phyloP scores from a whole-genome alignment of 2,329 filamentous ascomycete species.

The Aaosphaeria pasadenensis region DNA sequence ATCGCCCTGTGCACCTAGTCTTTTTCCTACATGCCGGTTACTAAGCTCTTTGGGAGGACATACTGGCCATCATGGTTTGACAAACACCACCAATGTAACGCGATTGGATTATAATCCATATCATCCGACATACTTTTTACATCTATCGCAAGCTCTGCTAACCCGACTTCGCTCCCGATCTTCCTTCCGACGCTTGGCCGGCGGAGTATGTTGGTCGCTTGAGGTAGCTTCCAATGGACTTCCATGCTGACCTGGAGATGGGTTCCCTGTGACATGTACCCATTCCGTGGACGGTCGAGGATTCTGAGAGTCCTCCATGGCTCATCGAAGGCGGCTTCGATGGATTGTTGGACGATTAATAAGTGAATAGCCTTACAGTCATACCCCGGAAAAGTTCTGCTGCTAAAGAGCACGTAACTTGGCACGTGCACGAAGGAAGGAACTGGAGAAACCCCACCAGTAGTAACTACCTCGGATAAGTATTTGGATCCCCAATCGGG shows the following conservation, averaged over 20 bases:
- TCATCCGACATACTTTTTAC: constrained; percentile 41
- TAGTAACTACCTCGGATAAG: no score
- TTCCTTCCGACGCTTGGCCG: constrained; percentile 32
- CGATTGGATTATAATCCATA: constrained; percentile 1
- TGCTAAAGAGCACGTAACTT: no score
- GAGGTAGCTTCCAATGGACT: constrained; percentile 12
- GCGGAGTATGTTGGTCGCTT: constrained; percentile 18
- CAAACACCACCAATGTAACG: not conserved
- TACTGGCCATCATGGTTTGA: no score
- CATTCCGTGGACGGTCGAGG: constrained; percentile 5
- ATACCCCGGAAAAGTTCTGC: no score
- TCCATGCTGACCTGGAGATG: constrained; percentile 1
- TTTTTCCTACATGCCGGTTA: constrained; percentile 30
- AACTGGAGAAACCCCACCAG: no score
- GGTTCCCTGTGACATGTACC: constrained; percentile 14
- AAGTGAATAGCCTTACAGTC: no score
- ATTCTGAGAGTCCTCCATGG: not conserved
- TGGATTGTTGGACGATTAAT: no score
- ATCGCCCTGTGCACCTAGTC: constrained; percentile 35
- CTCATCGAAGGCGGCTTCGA: no score
- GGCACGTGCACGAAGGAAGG: no score
- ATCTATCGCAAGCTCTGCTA: constrained; percentile 48
- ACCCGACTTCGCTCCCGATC: constrained; percentile 41
- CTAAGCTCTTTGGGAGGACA: not conserved
- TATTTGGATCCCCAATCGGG: no score